Percentiles rank a stretch among this genome's conserved stretches.
Conservation (phyloP, 139 green algal species). For the Chlorella sp. region DNA sequence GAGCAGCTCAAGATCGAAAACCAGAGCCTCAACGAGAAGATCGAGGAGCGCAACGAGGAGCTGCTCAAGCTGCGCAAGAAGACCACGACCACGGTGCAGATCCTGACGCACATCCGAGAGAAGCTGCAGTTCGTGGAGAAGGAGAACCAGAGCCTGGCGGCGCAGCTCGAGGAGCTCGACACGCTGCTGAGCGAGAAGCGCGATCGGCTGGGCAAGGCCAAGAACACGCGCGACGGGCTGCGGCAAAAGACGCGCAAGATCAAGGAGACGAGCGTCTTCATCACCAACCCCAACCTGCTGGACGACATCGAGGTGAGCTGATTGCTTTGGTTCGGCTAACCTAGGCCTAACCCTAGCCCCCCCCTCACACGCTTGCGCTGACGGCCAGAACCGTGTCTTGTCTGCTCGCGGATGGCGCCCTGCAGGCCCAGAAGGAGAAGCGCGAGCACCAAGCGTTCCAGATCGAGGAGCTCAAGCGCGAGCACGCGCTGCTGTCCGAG, state of each 20-base stretch:
- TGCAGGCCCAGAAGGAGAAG: constrained; percentile 35
- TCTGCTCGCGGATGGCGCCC: background rate
- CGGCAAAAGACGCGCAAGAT: constrained; percentile 40
- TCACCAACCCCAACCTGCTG: constrained; percentile 45
- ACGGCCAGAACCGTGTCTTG: too few relatives aligned
- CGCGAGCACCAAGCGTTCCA: constrained; percentile 24
- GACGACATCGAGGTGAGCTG: constrained; percentile 49
- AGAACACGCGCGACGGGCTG: constrained; percentile 33
- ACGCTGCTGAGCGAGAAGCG: constrained; percentile 28
- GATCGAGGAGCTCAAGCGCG: constrained; percentile 32
- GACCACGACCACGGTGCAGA: constrained; percentile 72
- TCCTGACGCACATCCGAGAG: constrained; percentile 79
- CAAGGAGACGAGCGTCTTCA: constrained; percentile 41
- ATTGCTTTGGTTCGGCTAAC: too few relatives aligned
- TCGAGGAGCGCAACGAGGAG: constrained; percentile 84
- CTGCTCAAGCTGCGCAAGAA: constrained; percentile 81
- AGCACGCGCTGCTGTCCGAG: constrained; percentile 14
- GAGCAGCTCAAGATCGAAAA: constrained; percentile 95
- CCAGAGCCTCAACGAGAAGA: constrained; percentile 76
- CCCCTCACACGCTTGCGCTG: too few relatives aligned
- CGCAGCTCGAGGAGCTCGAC: constrained; percentile 30
- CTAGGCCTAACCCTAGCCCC: too few relatives aligned
- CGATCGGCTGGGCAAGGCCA: constrained; percentile 22
- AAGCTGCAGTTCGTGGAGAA: constrained; percentile 80
- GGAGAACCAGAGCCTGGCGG: constrained; percentile 44